Evolutionary conservation across 2,329 filamentous ascomycete species (phyloP).

Genomic region (Pezicula radicicola): DNA sequence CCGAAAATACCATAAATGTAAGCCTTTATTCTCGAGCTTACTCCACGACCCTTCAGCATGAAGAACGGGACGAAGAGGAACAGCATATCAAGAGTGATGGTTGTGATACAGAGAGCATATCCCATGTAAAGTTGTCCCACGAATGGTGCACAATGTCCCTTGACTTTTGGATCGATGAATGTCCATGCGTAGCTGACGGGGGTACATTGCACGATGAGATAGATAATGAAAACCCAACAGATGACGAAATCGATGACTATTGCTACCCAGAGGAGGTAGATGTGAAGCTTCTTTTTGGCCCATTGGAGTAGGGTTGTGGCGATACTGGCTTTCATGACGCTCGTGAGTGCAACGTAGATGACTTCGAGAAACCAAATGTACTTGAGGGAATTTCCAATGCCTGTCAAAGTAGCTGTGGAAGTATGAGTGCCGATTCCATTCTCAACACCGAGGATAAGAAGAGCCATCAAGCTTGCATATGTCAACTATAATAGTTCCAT

Average conservation of each 20-base stretch:
- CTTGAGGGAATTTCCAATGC: conserved; percentile 4
- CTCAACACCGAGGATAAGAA: conserved; percentile 11
- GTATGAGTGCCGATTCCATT: conserved; percentile 16
- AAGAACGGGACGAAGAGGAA: conserved; percentile 90
- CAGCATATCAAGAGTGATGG: conserved; percentile 16
- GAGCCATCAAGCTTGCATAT: conserved; percentile 7
- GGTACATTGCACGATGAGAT: conserved; percentile 13
- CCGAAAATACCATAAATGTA: conserved; percentile 17
- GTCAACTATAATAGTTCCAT: conserved; percentile 4
- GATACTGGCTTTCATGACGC: conserved; percentile 17
- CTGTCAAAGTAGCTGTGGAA: background rate
- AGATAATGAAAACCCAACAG: conserved; percentile 8
- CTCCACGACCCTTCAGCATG: conserved; percentile 51
- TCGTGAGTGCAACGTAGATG: conserved; percentile 17
- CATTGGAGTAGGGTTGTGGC: conserved; percentile 14
- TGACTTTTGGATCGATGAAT: conserved; percentile 9
- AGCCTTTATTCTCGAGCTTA: conserved; percentile 8
- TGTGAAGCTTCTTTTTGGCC: conserved; percentile 9
- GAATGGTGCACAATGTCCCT: conserved; percentile 11
- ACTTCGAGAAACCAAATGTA: conserved; percentile 18
- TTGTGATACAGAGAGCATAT: conserved; percentile 15
- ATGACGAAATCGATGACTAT: conserved; percentile 15
- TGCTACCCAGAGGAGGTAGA: conserved; percentile 9
- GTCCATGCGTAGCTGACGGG: conserved; percentile 15
- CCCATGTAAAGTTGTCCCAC: conserved; percentile 12